Evolutionary conservation across 345 rosid species (phyloP).

Genomic region (Hevea brasiliensis): DNA sequence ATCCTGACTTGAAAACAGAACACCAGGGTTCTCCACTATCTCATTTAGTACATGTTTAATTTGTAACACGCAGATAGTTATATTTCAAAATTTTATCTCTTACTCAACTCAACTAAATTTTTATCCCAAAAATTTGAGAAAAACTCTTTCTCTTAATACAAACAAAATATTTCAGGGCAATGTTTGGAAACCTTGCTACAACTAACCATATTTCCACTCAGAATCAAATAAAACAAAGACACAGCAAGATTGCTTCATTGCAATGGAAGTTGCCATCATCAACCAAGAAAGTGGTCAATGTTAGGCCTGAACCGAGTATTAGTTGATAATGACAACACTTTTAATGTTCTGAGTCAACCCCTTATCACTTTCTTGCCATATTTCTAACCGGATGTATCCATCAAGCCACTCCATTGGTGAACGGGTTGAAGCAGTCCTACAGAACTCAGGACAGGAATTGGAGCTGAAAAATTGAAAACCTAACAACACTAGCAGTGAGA

Average conservation of each 20-base stretch:
- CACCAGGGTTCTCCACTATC: no score
- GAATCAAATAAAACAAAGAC: background rate
- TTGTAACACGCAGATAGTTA: no score
- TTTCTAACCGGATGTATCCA: background rate
- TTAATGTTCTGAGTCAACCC: background rate
- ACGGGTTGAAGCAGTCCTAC: background rate
- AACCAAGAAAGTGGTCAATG: constrained; percentile 1
- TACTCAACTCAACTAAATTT: no score
- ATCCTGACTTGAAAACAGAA: no score
- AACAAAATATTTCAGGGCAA: no score
- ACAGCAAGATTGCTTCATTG: background rate
- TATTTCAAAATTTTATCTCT: no score
- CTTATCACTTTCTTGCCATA: background rate
- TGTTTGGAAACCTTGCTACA: no score
- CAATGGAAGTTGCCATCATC: background rate
- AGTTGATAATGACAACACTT: constrained; percentile 10
- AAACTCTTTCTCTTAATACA: no score
- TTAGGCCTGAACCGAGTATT: constrained; percentile 11
- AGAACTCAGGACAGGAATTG: background rate
- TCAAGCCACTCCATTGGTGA: no score
- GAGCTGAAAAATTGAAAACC: background rate
- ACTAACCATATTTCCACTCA: no score
- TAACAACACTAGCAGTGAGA: background rate
- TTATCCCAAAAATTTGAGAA: no score
- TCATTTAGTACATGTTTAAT: no score